Conservation (phyloP, 2,329 filamentous ascomycete species). For the Ophiosphaerella narmari region DNA sequence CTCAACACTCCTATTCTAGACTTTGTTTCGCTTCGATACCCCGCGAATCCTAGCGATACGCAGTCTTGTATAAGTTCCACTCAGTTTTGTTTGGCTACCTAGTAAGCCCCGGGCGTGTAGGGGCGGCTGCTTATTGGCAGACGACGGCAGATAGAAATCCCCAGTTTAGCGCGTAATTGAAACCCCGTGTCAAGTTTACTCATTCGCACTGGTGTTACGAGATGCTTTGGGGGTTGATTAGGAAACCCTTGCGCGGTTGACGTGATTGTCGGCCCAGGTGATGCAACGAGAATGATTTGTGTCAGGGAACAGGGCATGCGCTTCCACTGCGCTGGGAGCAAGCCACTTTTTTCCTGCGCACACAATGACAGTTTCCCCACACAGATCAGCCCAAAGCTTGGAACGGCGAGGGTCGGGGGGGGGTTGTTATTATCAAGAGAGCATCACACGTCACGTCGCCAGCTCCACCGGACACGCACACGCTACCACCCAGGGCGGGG, state of each 20-base stretch:
- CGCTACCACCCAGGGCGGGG: constrained; percentile 11
- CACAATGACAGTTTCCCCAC: constrained; percentile 17
- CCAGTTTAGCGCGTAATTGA: constrained; percentile 43
- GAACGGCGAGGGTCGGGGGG: not conserved
- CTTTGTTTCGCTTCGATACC: constrained; percentile 40
- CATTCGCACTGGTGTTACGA: constrained; percentile 37
- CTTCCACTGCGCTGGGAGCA: constrained; percentile 19
- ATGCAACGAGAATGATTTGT: constrained; percentile 27
- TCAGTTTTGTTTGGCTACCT: constrained; percentile 23
- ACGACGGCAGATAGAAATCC: constrained; percentile 31
- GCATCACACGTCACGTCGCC: constrained; percentile 14
- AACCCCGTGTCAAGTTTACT: constrained; percentile 17
- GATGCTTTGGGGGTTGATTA: constrained; percentile 23
- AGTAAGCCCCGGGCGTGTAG: constrained; percentile 15
- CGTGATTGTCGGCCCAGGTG: constrained; percentile 40
- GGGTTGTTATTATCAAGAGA: constrained; percentile 12
- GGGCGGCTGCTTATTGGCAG: constrained; percentile 37
- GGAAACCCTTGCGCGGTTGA: constrained; percentile 25
- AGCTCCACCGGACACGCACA: constrained; percentile 19
- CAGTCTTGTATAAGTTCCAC: constrained; percentile 43
- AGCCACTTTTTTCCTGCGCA: constrained; percentile 10
- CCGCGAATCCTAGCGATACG: constrained; percentile 37
- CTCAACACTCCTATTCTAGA: constrained; percentile 23
- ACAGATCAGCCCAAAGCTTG: constrained; percentile 6
- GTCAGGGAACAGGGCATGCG: constrained; percentile 21